These are phyloP conservation scores for Barnettozyma wickerhamii DNA, from an alignment of 805 yeast species.

Conservation along the genomic window DNA sequence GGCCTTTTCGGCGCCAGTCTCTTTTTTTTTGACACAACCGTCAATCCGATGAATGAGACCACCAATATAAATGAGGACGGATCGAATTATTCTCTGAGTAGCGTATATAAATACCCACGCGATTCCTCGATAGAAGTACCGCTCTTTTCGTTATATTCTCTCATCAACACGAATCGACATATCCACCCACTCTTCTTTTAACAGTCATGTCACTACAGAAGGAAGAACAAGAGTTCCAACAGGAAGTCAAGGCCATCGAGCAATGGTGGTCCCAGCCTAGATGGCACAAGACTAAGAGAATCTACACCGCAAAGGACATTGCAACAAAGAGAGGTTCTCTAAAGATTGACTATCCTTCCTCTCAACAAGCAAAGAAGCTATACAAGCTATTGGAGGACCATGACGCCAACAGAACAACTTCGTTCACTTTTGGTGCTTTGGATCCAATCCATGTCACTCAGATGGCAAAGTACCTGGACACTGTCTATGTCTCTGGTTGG, in stretches of 20 bases:
- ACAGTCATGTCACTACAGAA: slow-evolving; percentile 12
- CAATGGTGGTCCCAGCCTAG: slow-evolving; percentile 94
- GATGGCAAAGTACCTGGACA: slow-evolving; percentile 93
- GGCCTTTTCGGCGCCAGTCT: neutral
- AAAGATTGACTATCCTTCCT: slow-evolving; percentile 71
- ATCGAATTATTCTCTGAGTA: no score
- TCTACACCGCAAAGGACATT: slow-evolving; percentile 83
- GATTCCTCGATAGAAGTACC: no score
- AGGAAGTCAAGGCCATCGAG: slow-evolving; percentile 67
- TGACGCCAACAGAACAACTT: slow-evolving; percentile 63
- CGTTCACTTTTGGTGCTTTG: slow-evolving; percentile 92
- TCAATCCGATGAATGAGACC: slow-evolving; percentile 4
- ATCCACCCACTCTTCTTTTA: neutral
- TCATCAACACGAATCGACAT: no score
- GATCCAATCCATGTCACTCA: slow-evolving; percentile 95
- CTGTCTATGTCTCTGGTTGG: slow-evolving; percentile 96
- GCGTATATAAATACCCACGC: no score
- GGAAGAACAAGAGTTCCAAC: slow-evolving; percentile 24
- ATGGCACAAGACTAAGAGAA: slow-evolving; percentile 84
- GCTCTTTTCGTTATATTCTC: no score
- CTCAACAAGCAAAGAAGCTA: slow-evolving; percentile 77
- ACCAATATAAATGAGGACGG: no score
- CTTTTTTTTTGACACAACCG: neutral
- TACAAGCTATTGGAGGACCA: slow-evolving; percentile 68
- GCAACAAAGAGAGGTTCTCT: slow-evolving; percentile 84